Evolutionary conservation across 2,329 filamentous ascomycete genomes (phyloP), one percentile per base, ranked within the genome.

Genomic region (Hirsutella thompsonii): DNA sequence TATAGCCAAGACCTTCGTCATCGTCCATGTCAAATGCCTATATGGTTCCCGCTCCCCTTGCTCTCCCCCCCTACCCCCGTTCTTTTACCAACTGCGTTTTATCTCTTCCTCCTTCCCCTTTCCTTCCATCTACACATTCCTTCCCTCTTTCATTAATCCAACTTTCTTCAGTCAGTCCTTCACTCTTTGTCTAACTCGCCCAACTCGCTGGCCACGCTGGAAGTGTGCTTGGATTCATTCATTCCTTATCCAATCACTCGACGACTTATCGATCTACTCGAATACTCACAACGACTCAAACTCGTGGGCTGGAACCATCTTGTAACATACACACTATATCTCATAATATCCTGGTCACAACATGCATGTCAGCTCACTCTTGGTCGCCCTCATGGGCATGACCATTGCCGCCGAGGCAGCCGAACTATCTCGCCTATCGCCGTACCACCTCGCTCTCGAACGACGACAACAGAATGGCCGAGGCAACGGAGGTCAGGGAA

Each of bases 361-460:
- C 37, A 76, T 76, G 72, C 66, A 72, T 54, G 53, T 73, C 54
- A 72, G 73, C 56, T 61, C 60, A 44, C 51, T 70, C 37, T 48
- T 74, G 45, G 45, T 70, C 37, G 63, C 68, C 60, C 63, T 76
- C 19, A 46, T 71, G 55, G 66, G 72, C 56, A 11, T 49, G 23
- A 38, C 39, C 6, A 37, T 35, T 20, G 44, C 36, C 36, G 53
- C 61, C 42, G 69, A 75, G 32, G 72, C 68, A 36, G 60, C 63
- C 14, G 56, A 59, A 18, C 53, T 70, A 44, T 50, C 56, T 42
- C 59, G 61, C 42, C 53, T 52, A 46, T 58, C 49, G 42, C 65
- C 62, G 23, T 58, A 60, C 43, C 55, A 54, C 37, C 54, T 54
- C 23, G 50, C 60, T 35, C 49, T 72, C 37, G 55, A 60, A 39